Evolutionary conservation across 2,329 filamentous ascomycete species (phyloP).

Genomic region (Paradendryphiella salina): DNA sequence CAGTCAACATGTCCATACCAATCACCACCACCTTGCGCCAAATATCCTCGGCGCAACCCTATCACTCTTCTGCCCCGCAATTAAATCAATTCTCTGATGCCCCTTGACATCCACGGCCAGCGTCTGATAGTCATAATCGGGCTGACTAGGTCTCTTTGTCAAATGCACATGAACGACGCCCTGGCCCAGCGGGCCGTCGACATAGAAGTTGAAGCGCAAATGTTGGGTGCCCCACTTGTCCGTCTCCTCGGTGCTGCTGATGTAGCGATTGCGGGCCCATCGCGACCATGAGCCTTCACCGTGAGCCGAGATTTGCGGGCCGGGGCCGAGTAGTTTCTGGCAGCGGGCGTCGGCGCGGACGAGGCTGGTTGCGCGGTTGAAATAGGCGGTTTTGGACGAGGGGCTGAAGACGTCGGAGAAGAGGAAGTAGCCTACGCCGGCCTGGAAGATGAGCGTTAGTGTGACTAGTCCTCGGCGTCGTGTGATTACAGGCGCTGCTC

Average conservation of each 20-base stretch:
- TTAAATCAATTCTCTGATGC: conserved; percentile 52
- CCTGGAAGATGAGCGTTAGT: conserved; percentile 51
- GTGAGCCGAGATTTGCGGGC: conserved; percentile 74
- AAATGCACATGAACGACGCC: conserved; percentile 80
- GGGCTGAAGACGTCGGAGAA: conserved; percentile 50
- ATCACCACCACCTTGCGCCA: conserved; percentile 44
- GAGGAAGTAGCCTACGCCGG: conserved; percentile 63
- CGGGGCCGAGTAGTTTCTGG: conserved; percentile 72
- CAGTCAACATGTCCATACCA: no score
- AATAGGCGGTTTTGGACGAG: conserved; percentile 82
- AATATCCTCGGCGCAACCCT: conserved; percentile 44
- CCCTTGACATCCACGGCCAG: conserved; percentile 80
- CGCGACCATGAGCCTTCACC: conserved; percentile 81
- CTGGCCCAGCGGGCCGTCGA: conserved; percentile 74
- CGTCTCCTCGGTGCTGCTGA: conserved; percentile 66
- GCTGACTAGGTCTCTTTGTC: conserved; percentile 65
- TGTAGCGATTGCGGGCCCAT: conserved; percentile 69
- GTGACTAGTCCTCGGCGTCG: background rate
- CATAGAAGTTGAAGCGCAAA: conserved; percentile 80
- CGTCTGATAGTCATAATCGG: conserved; percentile 76
- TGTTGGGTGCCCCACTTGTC: conserved; percentile 79
- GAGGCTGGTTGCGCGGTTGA: conserved; percentile 81
- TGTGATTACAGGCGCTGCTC: conserved; percentile 33
- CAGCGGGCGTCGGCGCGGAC: conserved; percentile 75
- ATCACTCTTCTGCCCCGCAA: conserved; percentile 32